Evolutionary conservation across 2,329 filamentous ascomycete genomes (phyloP).

Genomic region (Aspergillus sp.): DNA sequence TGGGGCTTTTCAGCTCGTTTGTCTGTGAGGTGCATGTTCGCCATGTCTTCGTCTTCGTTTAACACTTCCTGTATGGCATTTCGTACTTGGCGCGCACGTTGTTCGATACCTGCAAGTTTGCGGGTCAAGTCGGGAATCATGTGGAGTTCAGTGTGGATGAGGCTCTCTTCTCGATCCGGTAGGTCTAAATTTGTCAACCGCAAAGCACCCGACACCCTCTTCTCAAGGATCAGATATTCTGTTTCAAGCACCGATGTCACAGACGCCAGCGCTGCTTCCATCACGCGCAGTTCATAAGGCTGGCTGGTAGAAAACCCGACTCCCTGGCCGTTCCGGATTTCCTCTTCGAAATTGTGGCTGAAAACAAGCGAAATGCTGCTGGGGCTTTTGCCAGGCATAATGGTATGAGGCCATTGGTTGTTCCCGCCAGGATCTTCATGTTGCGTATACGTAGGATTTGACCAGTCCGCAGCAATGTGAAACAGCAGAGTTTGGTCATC

Average conservation of each 20-base stretch:
- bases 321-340: conserved; percentile 11
- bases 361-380: conserved; percentile 16
- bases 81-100: conserved; percentile 27
- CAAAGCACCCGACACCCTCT: conserved; percentile 9
- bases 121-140: conserved; percentile 22
- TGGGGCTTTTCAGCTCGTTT: conserved; percentile 21
- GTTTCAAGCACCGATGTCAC: conserved; percentile 27
- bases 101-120: conserved; percentile 20
- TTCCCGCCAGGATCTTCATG: conserved; percentile 1
- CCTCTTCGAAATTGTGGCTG: conserved; percentile 19
- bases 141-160: conserved; percentile 16
- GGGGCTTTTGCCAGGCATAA: not conserved
- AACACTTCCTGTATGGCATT: conserved; percentile 26
- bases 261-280: conserved; percentile 29
- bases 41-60: conserved; percentile 30
- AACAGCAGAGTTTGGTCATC: conserved; percentile 24
- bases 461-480: conserved; percentile 11
- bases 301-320: conserved; percentile 12
- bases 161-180: conserved; percentile 10
- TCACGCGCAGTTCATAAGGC: conserved; percentile 28
- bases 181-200: not conserved
- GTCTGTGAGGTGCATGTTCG: conserved; percentile 30
- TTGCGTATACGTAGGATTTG: too few species aligned
- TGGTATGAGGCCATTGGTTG: not conserved
- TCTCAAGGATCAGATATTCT: conserved; percentile 18